Conservation (phyloP, 371 early-diverging fungal genomes). For the Actinomucor elegans region DNA sequence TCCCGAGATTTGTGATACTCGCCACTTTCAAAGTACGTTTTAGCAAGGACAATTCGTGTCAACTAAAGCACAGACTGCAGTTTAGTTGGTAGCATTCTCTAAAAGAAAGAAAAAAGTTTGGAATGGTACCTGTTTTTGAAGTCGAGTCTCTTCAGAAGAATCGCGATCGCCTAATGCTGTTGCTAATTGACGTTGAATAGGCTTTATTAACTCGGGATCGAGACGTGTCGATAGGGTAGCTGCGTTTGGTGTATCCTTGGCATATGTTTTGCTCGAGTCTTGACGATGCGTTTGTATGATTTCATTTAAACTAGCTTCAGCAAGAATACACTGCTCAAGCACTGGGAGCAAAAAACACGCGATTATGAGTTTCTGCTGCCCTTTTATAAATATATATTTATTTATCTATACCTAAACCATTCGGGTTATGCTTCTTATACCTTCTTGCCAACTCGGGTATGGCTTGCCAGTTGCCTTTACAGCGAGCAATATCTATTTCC, state of each 20-base stretch:
- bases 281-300: not conserved
- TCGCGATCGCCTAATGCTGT: slow-evolving; percentile 18
- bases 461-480: slow-evolving; percentile 54
- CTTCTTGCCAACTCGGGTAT: slow-evolving; percentile 67
- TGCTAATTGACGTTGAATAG: slow-evolving; percentile 24
- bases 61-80: slow-evolving; percentile 36
- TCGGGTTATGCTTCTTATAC: slow-evolving; percentile 63
- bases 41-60: slow-evolving; percentile 36
- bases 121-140: slow-evolving; percentile 5
- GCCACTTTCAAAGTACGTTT: slow-evolving; percentile 39
- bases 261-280: slow-evolving; percentile 1
- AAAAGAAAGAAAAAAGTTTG: too few relatives aligned
- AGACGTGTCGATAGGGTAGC: slow-evolving; percentile 23
- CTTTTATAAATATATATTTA: not conserved
- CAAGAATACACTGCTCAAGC: slow-evolving; percentile 11
- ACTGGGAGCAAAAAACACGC: not conserved
- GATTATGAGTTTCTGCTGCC: not conserved
- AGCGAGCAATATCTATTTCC: slow-evolving; percentile 61
- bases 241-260: slow-evolving; percentile 23
- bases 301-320: slow-evolving; percentile 5
- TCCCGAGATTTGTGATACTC: slow-evolving; percentile 30
- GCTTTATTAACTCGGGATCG: slow-evolving; percentile 11
- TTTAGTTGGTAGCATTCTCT: too few relatives aligned
- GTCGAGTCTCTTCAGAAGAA: slow-evolving; percentile 17
- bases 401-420: slow-evolving; percentile 53